phyloP scores from a whole-genome alignment of 371 early-diverging fungal genomes.

The Funneliformis caledonium region DNA sequence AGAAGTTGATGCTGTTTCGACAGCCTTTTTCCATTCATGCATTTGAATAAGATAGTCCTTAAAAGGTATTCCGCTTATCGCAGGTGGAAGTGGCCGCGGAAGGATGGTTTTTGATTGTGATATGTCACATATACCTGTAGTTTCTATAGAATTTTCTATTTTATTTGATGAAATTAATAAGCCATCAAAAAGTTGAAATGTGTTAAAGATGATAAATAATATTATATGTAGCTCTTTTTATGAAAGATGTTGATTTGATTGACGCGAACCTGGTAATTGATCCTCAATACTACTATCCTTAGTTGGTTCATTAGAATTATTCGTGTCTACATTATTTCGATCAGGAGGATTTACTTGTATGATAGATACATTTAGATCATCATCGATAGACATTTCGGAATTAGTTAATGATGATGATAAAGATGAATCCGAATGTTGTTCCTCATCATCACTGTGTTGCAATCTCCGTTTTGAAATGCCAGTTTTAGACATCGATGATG shows the following conservation, averaged over 20 bases:
- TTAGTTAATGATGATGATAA: not conserved
- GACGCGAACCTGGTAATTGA: not conserved
- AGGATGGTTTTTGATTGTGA: not conserved
- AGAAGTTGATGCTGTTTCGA: not conserved
- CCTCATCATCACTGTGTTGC: not conserved
- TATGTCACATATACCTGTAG: not conserved
- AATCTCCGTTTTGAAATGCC: not conserved
- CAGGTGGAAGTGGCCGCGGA: not conserved
- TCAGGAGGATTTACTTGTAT: not conserved
- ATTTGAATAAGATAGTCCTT: not conserved
- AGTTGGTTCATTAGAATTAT: not conserved
- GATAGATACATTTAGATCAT: not conserved
- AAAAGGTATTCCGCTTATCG: not conserved
- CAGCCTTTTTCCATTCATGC: not conserved
- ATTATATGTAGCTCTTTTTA: not conserved
- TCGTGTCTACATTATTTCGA: not conserved
- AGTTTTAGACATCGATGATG: not conserved
- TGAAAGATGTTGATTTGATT: not conserved
- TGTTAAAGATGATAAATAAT: not conserved
- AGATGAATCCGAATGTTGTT: not conserved
- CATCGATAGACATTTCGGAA: not conserved
- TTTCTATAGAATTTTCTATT: not conserved
- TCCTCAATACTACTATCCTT: not conserved
- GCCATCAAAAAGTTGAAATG: not conserved
- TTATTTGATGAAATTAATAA: not conserved